A percentile compares a stretch with the other conserved stretches of the same genome.
Conservation (phyloP, 768 basidiomycete genomes). For the Leucosporidium creatinivorum region DNA sequence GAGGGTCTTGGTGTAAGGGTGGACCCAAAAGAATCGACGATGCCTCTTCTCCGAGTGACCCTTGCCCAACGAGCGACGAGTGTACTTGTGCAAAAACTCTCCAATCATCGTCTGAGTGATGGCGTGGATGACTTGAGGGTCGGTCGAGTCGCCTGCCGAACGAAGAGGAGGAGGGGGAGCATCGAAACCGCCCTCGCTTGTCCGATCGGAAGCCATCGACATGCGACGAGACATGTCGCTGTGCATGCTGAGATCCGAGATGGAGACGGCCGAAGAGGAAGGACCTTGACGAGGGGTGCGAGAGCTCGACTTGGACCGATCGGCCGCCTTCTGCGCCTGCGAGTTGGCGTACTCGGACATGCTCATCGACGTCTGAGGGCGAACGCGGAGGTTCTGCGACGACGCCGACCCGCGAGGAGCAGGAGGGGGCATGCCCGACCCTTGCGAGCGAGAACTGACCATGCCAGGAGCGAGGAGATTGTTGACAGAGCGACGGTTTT, state of each 20-base stretch:
- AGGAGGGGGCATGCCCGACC: slow-evolving; percentile 4
- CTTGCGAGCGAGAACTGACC: not conserved
- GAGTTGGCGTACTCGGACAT: slow-evolving; percentile 2
- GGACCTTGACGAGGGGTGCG: not conserved
- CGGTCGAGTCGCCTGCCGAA: slow-evolving; percentile 54
- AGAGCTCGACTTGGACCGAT: not conserved
- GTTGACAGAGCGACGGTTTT: not conserved
- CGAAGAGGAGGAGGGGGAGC: slow-evolving; percentile 13
- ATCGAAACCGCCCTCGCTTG: slow-evolving; percentile 29
- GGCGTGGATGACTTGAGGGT: slow-evolving; percentile 84
- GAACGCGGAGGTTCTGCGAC: slow-evolving; percentile 11
- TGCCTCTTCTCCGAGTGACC: slow-evolving; percentile 84
- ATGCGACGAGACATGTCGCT: slow-evolving; percentile 66
- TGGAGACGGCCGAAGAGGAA: slow-evolving; percentile 8
- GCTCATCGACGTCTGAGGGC: slow-evolving; percentile 11
- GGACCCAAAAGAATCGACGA: slow-evolving; percentile 96
- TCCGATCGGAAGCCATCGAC: slow-evolving; percentile 60
- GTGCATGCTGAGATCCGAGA: slow-evolving; percentile 25
- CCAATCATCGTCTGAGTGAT: slow-evolving; percentile 99
- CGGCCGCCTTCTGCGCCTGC: slow-evolving; percentile 1
- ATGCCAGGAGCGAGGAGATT: slow-evolving; percentile 21
- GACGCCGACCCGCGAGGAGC: slow-evolving; percentile 9
- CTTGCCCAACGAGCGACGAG: slow-evolving; percentile 76
- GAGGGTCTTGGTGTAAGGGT: slow-evolving; percentile 94
- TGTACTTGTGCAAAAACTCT: slow-evolving; percentile 97